A percentile compares a stretch with the other conserved stretches of the same genome.
Conservation (phyloP, 2,329 filamentous ascomycete genomes). For the Cladophialophora bantiana region DNA sequence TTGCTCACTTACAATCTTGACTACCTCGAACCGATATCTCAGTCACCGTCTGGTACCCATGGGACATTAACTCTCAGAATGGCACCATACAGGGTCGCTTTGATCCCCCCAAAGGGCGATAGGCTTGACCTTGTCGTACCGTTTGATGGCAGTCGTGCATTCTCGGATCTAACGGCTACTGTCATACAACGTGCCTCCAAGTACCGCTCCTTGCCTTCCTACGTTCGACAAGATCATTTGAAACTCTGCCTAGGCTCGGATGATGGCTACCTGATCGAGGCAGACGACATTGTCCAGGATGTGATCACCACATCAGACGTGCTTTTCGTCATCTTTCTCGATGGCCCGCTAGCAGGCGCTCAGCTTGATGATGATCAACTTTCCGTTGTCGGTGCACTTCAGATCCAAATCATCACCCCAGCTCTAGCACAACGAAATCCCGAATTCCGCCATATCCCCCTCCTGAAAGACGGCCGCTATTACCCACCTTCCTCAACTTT, state of each 20-base stretch:
- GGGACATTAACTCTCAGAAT: background rate
- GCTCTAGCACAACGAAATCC: slow-evolving; percentile 8
- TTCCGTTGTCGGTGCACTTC: background rate
- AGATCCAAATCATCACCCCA: slow-evolving; percentile 23
- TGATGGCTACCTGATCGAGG: slow-evolving; percentile 20
- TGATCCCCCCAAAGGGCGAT: slow-evolving; percentile 26
- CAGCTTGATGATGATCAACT: background rate
- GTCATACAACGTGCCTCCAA: slow-evolving; percentile 19
- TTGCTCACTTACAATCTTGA: background rate
- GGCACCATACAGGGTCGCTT: slow-evolving; percentile 22
- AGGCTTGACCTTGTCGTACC: slow-evolving; percentile 22
- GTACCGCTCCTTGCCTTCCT: slow-evolving; percentile 17
- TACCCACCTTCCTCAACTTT: slow-evolving; percentile 20
- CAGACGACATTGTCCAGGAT: slow-evolving; percentile 20
- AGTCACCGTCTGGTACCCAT: background rate
- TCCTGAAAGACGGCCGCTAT: slow-evolving; percentile 16
- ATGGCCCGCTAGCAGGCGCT: background rate
- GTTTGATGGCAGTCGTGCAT: slow-evolving; percentile 17
- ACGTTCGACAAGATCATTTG: slow-evolving; percentile 18
- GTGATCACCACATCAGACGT: slow-evolving; percentile 17
- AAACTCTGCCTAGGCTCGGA: slow-evolving; percentile 22
- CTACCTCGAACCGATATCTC: background rate
- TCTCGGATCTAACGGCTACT: slow-evolving; percentile 9
- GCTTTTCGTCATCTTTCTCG: slow-evolving; percentile 22
- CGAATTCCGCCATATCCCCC: slow-evolving; percentile 9